Conservation (phyloP, 1,284 basidiomycete genomes). For the Cutaneotrichosporon cavernicola region DNA sequence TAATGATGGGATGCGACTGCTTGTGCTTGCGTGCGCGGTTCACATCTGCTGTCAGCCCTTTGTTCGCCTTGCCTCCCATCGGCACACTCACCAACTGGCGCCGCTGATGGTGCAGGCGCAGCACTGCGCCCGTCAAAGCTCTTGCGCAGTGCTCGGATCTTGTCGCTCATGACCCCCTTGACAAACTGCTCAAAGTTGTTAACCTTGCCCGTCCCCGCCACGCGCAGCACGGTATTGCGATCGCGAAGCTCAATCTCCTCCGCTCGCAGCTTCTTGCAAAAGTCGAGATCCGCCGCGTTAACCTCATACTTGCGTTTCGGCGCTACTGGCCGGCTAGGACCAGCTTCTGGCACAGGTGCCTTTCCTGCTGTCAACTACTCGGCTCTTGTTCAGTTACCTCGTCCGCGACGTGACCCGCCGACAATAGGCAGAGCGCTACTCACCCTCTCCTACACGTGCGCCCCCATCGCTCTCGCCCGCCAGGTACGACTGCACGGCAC, state of each 20-base stretch:
- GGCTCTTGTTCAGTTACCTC: no score
- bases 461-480: slow-evolving; percentile 60
- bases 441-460: slow-evolving; percentile 61
- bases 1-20: slow-evolving; percentile 76
- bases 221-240: slow-evolving; percentile 45
- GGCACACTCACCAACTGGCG: slow-evolving; percentile 6
- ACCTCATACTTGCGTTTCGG: slow-evolving; percentile 74
- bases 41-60: slow-evolving; percentile 7
- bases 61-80: neutral
- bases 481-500: slow-evolving; percentile 77
- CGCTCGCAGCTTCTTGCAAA: slow-evolving; percentile 65
- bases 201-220: slow-evolving; percentile 40
- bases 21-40: slow-evolving; percentile 51
- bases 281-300: slow-evolving; percentile 72
- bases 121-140: slow-evolving; percentile 32
- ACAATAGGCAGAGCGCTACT: slow-evolving; percentile 33
- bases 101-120: slow-evolving; percentile 18
- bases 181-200: slow-evolving; percentile 46
- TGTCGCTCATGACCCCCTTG: slow-evolving; percentile 45
- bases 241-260: slow-evolving; percentile 48
- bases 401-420: no score
- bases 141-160: slow-evolving; percentile 41
- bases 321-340: slow-evolving; percentile 56
- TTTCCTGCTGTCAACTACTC: slow-evolving; percentile 19
- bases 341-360: slow-evolving; percentile 45